Evolutionary conservation across 768 basidiomycete genomes (phyloP), one percentile per base, ranked within the genome.

Genomic region (Phlegmacium glaucopus): DNA sequence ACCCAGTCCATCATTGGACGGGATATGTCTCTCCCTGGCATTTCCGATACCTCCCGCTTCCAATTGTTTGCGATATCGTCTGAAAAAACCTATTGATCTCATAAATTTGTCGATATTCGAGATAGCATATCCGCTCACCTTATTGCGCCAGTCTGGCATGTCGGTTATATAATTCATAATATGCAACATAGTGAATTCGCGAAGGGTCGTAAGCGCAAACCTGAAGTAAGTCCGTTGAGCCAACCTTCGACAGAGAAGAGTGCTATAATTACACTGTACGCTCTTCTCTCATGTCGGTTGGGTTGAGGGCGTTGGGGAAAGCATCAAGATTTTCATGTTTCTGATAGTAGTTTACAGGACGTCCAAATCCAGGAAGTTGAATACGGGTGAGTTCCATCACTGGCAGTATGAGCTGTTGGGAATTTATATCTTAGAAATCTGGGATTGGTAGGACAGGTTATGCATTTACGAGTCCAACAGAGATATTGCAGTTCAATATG

Each of bases 161-260:
- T 65, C 64, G 25, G 64, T 63, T 32, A 62, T 44, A 17, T 42
- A 16, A 39, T 62, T 60, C 58, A 65, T 63, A 44, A 61, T 45
- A 11, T 41, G 46, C 34, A 61, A 27, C 62, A 61, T 62, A 1
- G 45, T 50, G 10, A 61, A 49, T 48, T 63, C 64, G 9, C 59
- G 59, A 11, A 60, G 42, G 6, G 59, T 55, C 3, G 52, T 54
- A 11, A 59, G 41, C 6, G 17, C 41, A 9, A 46, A 35, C 12
- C 56, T 57, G 32, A n/a, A 26, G 16, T 16, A 39, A 11, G 10
- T 8, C n/a, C n/a, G 17, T 6, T n/a, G 1, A 37, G 17, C n/a
- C 10, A 37, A 11, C 5, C 10, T 37, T 11, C 35, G 10, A 37
- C 7, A 1, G 35, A 22, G 22, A 22, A 22, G 2, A 22, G 22